These are phyloP conservation scores for Fermentozyma sake DNA, from an alignment of 1,139 yeast species.

Conservation along the genomic window DNA sequence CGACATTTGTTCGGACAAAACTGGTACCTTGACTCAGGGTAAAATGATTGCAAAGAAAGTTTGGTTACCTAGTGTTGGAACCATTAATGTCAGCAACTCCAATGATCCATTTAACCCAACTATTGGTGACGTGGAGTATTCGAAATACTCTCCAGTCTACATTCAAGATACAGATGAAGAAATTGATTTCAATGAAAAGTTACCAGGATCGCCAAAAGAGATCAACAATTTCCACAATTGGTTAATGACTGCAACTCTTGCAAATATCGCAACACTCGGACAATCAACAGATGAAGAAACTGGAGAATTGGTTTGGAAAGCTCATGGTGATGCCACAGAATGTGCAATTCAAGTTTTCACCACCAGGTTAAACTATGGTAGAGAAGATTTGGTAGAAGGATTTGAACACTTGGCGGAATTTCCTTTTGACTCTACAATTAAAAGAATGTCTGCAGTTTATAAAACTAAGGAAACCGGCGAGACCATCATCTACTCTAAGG, in stretches of 20 bases:
- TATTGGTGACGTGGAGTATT: slow-evolving; percentile 50
- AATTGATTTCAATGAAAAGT: slow-evolving; percentile 19
- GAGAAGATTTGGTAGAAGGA: slow-evolving; percentile 39
- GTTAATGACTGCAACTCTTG: slow-evolving; percentile 61
- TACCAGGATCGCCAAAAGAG: slow-evolving; percentile 21
- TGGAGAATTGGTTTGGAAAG: slow-evolving; percentile 55
- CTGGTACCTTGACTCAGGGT: slow-evolving; percentile 80
- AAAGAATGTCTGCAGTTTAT: slow-evolving; percentile 69
- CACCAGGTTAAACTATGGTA: slow-evolving; percentile 47
- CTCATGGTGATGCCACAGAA: slow-evolving; percentile 84
- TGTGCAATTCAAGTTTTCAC: slow-evolving; percentile 76
- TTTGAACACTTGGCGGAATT: slow-evolving; percentile 55
- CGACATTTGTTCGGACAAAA: slow-evolving; percentile 80
- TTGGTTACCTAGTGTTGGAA: slow-evolving; percentile 78
- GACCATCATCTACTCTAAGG: slow-evolving; percentile 55
- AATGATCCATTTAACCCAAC: slow-evolving; percentile 74
- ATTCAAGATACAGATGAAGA: slow-evolving; percentile 38
- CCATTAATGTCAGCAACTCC: slow-evolving; percentile 54
- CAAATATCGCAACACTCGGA: slow-evolving; percentile 64
- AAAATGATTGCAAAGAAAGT: slow-evolving; percentile 69
- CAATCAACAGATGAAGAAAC: slow-evolving; percentile 25
- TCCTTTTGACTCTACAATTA: slow-evolving; percentile 76
- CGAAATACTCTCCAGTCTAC: slow-evolving; percentile 37
- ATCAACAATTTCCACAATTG: slow-evolving; percentile 43
- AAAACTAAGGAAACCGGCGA: slow-evolving; percentile 22